phyloP scores from a whole-genome alignment of 2,329 filamentous ascomycete species.

The Metarhizium album region DNA sequence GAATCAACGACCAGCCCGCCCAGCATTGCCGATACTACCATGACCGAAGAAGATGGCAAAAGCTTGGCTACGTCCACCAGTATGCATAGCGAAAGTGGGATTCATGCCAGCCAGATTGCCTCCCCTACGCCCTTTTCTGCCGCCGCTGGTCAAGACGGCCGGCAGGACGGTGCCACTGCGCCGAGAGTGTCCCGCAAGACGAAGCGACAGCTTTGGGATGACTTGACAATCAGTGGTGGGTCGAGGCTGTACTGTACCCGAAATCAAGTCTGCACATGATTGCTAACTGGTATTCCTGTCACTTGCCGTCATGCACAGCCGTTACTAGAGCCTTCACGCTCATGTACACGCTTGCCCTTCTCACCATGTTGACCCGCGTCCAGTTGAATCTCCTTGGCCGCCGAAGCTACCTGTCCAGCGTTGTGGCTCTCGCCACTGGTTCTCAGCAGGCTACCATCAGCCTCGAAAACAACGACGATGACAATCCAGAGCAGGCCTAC shows the following conservation, averaged over 20 bases:
- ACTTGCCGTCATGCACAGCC: conserved; percentile 30
- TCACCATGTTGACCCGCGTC: conserved; percentile 85
- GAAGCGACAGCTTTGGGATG: conserved; percentile 93
- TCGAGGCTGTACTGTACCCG: conserved; percentile 8
- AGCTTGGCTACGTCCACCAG: conserved; percentile 51
- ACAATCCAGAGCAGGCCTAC: conserved; percentile 68
- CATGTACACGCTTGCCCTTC: conserved; percentile 79
- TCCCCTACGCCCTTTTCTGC: conserved; percentile 38
- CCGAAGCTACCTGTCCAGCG: conserved; percentile 89
- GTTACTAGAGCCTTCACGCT: conserved; percentile 86
- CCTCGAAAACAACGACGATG: conserved; percentile 88
- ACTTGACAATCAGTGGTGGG: conserved; percentile 89
- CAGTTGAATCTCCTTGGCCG: conserved; percentile 95
- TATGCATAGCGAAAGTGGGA: conserved; percentile 68
- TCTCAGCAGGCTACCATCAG: conserved; percentile 66
- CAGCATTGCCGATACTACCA: conserved; percentile 56
- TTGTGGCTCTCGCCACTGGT: conserved; percentile 79
- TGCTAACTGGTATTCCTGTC: not conserved
- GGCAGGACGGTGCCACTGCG: conserved; percentile 29
- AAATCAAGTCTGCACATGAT: not conserved
- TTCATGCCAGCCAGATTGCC: conserved; percentile 70
- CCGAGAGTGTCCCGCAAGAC: conserved; percentile 51
- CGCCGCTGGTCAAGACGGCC: conserved; percentile 21
- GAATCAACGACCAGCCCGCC: conserved; percentile 39
- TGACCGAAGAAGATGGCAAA: conserved; percentile 72